phyloP scores from a whole-genome alignment of 495 filamentous ascomycete genomes.

The Pseudoneurospora amorphoporcata region DNA sequence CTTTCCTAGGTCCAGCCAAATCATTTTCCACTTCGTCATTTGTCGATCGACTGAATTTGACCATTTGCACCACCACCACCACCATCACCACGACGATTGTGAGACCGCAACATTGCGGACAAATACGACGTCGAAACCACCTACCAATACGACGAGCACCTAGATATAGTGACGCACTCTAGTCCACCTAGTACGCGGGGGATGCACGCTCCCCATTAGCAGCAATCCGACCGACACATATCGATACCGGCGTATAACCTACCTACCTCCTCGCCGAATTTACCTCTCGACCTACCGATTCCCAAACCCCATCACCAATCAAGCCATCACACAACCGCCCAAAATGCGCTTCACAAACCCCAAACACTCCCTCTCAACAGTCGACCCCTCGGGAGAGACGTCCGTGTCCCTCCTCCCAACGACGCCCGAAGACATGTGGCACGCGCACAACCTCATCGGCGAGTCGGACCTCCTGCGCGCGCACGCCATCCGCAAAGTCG shows the following conservation, averaged over 20 bases:
- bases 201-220: background rate
- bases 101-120: background rate
- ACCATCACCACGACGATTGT: background rate
- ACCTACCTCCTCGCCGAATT: background rate
- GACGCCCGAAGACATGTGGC: conserved; percentile 99
- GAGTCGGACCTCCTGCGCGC: conserved; percentile 70
- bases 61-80: background rate
- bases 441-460: conserved; percentile 89
- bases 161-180: background rate
- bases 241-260: too few species aligned
- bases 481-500: conserved; percentile 73
- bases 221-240: background rate
- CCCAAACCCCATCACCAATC: background rate
- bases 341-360: conserved; percentile 21
- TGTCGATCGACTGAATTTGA: background rate
- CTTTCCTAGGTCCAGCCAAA: background rate
- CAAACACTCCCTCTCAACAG: conserved; percentile 50
- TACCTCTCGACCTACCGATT: background rate
- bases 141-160: background rate
- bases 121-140: background rate
- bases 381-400: conserved; percentile 51
- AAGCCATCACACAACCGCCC: background rate
- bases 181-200: background rate
- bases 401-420: conserved; percentile 72
- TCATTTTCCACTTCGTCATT: background rate